Evolutionary conservation across 352 stramenopile genomes (phyloP).

Genomic region (Pythium grandisporangium): DNA sequence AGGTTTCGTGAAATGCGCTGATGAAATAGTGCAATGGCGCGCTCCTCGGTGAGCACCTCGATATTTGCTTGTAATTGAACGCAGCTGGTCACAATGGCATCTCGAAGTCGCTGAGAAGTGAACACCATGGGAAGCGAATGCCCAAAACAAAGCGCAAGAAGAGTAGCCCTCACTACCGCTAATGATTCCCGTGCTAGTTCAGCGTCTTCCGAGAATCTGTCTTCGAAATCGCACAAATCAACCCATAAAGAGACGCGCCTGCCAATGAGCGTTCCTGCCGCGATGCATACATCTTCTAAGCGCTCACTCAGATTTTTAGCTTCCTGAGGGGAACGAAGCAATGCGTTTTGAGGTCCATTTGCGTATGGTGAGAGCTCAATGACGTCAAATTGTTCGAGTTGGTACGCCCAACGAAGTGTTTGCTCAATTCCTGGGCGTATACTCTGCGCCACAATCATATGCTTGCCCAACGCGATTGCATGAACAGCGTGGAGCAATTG

Average conservation of each 20-base stretch:
- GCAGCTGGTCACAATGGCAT: constrained; percentile 20
- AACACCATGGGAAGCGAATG: constrained; percentile 27
- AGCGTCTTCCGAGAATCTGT: no score
- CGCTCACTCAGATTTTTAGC: no score
- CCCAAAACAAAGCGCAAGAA: constrained; percentile 17
- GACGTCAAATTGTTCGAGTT: constrained; percentile 1
- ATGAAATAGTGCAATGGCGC: constrained; percentile 21
- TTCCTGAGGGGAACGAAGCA: no score
- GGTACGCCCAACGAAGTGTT: background rate
- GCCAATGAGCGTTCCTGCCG: no score
- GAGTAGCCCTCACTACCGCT: no score
- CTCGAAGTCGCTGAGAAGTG: constrained; percentile 19
- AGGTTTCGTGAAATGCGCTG: constrained; percentile 25
- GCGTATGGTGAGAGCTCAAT: no score
- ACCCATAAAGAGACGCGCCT: no score
- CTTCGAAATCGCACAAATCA: no score
- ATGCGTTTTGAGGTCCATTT: no score
- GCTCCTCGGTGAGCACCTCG: constrained; percentile 19
- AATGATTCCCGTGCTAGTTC: no score
- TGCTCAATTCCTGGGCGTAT: background rate
- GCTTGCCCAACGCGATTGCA: constrained; percentile 1
- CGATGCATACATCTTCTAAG: no score
- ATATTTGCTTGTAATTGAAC: constrained; percentile 23
- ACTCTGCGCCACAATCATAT: constrained; percentile 2
- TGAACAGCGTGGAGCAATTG: constrained; percentile 5